These are phyloP conservation scores for Ophiostoma triangulosporum DNA, from an alignment of 2,329 filamentous ascomycete species.

Conservation along the genomic window DNA sequence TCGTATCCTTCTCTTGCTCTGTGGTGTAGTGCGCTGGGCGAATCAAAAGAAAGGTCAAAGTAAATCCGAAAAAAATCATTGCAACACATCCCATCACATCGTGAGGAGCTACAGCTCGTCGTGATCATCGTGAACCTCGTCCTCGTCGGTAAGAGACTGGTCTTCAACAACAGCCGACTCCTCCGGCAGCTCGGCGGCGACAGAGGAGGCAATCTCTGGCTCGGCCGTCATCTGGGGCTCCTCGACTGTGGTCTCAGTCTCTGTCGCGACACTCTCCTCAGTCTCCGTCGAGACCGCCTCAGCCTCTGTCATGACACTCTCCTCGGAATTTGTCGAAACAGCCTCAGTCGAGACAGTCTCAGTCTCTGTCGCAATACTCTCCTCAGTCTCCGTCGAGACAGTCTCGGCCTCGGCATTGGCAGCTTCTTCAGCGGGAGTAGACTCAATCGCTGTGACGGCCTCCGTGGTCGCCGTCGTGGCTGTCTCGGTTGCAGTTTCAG, in stretches of 20 bases:
- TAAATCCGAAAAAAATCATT: background rate
- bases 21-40: background rate
- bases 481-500: constrained; percentile 14
- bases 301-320: background rate
- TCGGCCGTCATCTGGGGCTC: background rate
- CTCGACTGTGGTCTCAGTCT: background rate
- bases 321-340: background rate
- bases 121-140: background rate
- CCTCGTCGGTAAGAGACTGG: background rate
- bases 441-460: background rate
- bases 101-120: background rate
- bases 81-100: background rate
- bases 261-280: background rate
- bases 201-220: background rate
- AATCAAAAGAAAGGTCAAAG: background rate
- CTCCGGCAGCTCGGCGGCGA: background rate
- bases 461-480: background rate
- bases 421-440: background rate
- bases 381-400: background rate
- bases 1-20: background rate
- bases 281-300: background rate
- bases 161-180: background rate
- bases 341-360: background rate
- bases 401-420: background rate
- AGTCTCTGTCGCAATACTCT: background rate